Conservation (phyloP, 305 asterid species). For the Rubia peregrina region DNA sequence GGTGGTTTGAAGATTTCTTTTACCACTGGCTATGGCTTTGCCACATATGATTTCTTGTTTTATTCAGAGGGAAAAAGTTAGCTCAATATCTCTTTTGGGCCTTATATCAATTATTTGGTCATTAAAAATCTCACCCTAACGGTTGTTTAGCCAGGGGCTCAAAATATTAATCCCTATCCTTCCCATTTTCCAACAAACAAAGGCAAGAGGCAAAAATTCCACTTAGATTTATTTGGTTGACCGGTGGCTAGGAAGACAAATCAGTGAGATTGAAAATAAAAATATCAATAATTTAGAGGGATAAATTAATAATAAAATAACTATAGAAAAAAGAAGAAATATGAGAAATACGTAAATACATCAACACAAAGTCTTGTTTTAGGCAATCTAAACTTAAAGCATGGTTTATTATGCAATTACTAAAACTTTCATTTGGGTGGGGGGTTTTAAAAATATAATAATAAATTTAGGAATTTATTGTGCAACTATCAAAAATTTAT, state of each 20-base stretch:
- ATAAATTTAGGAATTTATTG: too few species aligned
- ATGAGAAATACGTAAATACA: too few species aligned
- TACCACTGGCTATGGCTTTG: slow-evolving; percentile 88
- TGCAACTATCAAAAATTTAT: too few species aligned
- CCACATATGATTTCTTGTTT: slow-evolving; percentile 79
- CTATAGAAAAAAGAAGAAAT: too few species aligned
- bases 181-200: slow-evolving; percentile 66
- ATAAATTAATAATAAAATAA: too few species aligned
- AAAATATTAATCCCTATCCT: slow-evolving; percentile 43
- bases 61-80: slow-evolving; percentile 68
- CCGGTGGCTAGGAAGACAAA: slow-evolving; percentile 72
- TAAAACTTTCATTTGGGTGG: too few species aligned
- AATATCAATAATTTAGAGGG: too few species aligned
- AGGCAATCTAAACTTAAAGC: too few species aligned
- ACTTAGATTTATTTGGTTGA: slow-evolving; percentile 84
- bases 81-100: slow-evolving; percentile 64
- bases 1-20: slow-evolving; percentile 97
- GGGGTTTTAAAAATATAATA: too few species aligned
- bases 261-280: neutral
- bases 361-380: too few species aligned
- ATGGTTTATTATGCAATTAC: too few species aligned
- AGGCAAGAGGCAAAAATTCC: slow-evolving; percentile 65
- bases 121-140: slow-evolving; percentile 71
- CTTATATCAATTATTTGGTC: slow-evolving; percentile 69
- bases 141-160: slow-evolving; percentile 98